Base-by-base conservation (phyloP, 495 filamentous ascomycete genomes). In the Hypoxylon cercidicola region DNA sequence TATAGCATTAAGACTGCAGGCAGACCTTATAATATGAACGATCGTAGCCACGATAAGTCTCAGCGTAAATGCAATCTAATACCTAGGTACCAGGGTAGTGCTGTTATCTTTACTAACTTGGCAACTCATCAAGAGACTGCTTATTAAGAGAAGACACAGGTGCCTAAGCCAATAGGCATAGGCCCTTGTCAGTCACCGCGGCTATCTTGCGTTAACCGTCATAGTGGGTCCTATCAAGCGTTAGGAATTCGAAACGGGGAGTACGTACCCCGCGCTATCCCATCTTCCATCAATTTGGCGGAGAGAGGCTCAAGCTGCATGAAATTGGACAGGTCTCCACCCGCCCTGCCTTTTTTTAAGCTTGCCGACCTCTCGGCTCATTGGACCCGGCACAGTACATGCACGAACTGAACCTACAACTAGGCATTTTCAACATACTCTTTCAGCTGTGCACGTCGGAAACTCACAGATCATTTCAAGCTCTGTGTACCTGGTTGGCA, bases 291-390 rank as follows among this genome's bases (percentile, higher is more conserved):
- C 18, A 57, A 47, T 56, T 56, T 47, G 54, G 48, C 46, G 59
- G 55, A 55, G 46, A 55, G 59, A 63, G 65, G 65, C 65, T 68
- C 65, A 68, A 68, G 65, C 54, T 68, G 65, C 65, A 68, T 68
- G 65, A 68, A 68, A 68, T 68, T 63, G 58, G 52, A 41, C 65
- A 60, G 65, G 59, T 49, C 59, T 60, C 65, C 65, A 63, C 59
- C 20, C 55, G 32, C 55, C 45, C 65, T 63, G 48, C 55, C 45
- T 58, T 63, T 68, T 65, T 68, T 68, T 68, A 63, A 63, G 60
- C 55, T 68, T 68, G 65, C 65, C 65, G 65, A 68, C 59, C 25
- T 59, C 49, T 68, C 65, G 60, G 65, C 65, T 68, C 65, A 63
- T 68, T 60, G 55, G 63, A 68, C 55, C 65, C 60, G 65, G 49